A percentile compares a stretch with the other conserved stretches of the same genome.
Conservation (phyloP, 2,329 filamentous ascomycete species). For the Fusarium musae region DNA sequence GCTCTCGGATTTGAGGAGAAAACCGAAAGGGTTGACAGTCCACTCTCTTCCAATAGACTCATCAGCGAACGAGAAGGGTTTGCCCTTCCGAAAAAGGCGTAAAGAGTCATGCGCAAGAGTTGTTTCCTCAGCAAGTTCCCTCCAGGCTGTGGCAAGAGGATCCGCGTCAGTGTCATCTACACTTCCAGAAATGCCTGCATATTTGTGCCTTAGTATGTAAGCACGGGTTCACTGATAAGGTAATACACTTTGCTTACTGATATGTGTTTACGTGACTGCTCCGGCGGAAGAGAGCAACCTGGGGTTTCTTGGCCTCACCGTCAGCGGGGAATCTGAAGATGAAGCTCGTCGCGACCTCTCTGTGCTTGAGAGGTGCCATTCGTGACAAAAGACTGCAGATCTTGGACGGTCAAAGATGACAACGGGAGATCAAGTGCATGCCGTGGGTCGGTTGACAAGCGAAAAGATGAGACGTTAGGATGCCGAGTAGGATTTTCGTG, state of each 20-base stretch:
- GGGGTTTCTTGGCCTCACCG: slow-evolving; percentile 51
- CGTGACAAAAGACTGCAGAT: slow-evolving; percentile 11
- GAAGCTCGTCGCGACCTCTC: slow-evolving; percentile 61
- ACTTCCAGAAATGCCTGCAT: slow-evolving; percentile 71
- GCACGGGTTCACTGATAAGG: background rate
- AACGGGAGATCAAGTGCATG: background rate
- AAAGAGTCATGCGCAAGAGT: slow-evolving; percentile 59
- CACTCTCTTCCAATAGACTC: slow-evolving; percentile 64
- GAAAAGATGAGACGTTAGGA: background rate
- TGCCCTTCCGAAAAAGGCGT: slow-evolving; percentile 65
- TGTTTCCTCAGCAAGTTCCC: slow-evolving; percentile 73
- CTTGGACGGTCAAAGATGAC: background rate
- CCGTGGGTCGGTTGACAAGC: background rate
- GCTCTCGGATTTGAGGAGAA: slow-evolving; percentile 55
- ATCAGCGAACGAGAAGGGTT: slow-evolving; percentile 68
- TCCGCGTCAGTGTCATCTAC: slow-evolving; percentile 64
- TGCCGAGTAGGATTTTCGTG: background rate
- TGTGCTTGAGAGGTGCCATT: slow-evolving; percentile 42
- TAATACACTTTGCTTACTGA: slow-evolving; percentile 54
- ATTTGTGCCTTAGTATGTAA: slow-evolving; percentile 57
- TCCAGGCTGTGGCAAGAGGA: slow-evolving; percentile 67
- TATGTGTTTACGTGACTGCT: slow-evolving; percentile 70
- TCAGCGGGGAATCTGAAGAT: slow-evolving; percentile 58
- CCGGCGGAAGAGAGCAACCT: slow-evolving; percentile 71
- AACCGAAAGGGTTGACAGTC: slow-evolving; percentile 72